Base-by-base conservation (phyloP, 805 yeast genomes). In the Ogataea henricii region DNA sequence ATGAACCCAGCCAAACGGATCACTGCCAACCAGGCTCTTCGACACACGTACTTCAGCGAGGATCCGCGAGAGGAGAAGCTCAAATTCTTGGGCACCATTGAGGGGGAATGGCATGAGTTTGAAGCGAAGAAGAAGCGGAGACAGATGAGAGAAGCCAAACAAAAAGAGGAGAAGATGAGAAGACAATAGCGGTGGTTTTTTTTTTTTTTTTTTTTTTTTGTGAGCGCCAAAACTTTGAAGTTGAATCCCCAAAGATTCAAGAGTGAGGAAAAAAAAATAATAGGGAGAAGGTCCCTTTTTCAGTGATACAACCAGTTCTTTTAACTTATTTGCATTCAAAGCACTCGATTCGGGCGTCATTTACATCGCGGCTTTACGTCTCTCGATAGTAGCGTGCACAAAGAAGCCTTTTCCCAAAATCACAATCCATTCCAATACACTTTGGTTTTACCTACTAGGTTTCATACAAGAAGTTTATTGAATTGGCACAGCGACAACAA, bases 21-120 rank as follows among this genome's bases (percentile, higher is more conserved):
- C 3, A 74, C 83, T 0, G 95, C 97, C 0, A 66, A 66, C 1
- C 77, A 79, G 26, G 96, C 97, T 0, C 73, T 94, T 26, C 58
- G 72, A 29, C 89, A 89, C 63, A 71, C 70, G 1, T 94, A 88
- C 68, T 94, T 92, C 60, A 63, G 65, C 2, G 85, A 82, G 40
- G 83, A 79, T 6, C 97, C 96, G 0, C 54, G 57, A 26, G 83
- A 87, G 1, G 82, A 77, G 52, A 81, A 83, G 5, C 71, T 89
- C 32, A 64, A 69, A 9, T 74, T 82, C 45, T 72, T 85, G 54
- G 70, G 74, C 23, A 73, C 74, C n/a, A 66, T 83, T 23, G 71
- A 73, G 46, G 95, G 94, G 3, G 98, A 95, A 65, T 92, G 97
- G 94, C 99, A 92, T 63, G 99, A 92, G 63, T 92, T 86, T 65